Base-by-base conservation (phyloP, 164 flowering plant species). In the Magnolia kwangsiensis region DNA sequence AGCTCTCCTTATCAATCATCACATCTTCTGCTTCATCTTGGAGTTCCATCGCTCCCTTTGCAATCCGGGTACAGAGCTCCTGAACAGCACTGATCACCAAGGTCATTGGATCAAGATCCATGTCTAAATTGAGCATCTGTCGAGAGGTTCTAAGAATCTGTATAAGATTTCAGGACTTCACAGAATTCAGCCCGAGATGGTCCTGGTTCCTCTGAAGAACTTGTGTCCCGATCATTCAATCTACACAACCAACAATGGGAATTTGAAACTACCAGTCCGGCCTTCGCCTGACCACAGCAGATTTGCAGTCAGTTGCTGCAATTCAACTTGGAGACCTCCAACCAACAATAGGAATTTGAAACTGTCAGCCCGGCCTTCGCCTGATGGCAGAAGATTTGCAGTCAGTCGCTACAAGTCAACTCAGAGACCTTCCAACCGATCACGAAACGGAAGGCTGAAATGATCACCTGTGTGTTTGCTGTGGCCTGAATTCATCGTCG, bases 21-120 rank as follows among this genome's bases (percentile, higher is more conserved):
- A 81, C 72, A 8, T 77, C 74, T 27, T 72, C 8, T 0, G 65
- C 67, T 51, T 81, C 76, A 0, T n/a, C 69, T 20, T 50, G 64
- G 19, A 81, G 75, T 7, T 49, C 23, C 76, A 3, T 50, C 21
- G 50, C 69, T 16, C 29, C 45, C 8, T 45, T 8, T 1, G 65
- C 50, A 4, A 78, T 24, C 20, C 14, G 75, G 50, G 67, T 75
- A 72, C 80, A 81, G 11, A 81, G 50, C 67, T 81, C 83, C 63
- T 81, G 76, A 20, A 78, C 5, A 63, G 73, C 74, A 8, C 24
- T 51, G 29, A 63, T 49, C 9, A 49, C 10, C 8, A 63, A 1
- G 24, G 45, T 49, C 69, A 74, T 63, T 31, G 37, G 29, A 3
- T n/a, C 67, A 13, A 64, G 1, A 2, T 8, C 7, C 67, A 64